These are phyloP conservation scores for Arabis hirsuta DNA, from an alignment of 345 rosid species.

Conservation along the genomic window DNA sequence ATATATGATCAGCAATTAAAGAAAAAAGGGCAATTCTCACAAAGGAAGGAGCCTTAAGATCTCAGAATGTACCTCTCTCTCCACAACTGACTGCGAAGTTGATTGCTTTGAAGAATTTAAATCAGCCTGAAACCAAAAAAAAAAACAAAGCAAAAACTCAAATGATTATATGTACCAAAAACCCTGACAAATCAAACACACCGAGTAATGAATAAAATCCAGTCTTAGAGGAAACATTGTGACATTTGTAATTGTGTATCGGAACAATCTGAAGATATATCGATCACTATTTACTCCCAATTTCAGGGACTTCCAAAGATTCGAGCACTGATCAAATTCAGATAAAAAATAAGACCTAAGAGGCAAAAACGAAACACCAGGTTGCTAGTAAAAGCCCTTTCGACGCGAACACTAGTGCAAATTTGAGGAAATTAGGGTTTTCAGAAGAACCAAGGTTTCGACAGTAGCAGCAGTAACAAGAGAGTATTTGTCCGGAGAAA, in stretches of 20 bases:
- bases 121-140: conserved; percentile 54
- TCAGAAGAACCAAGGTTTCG: conserved; percentile 2
- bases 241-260: background rate
- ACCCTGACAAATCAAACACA: background rate
- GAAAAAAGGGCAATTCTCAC: too few relatives aligned
- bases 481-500: background rate
- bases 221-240: background rate
- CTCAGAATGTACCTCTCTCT: conserved; percentile 42
- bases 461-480: conserved; percentile 9
- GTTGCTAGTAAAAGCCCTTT: conserved; percentile 19
- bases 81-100: conserved; percentile 50
- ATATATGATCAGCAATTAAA: background rate
- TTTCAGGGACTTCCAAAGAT: background rate
- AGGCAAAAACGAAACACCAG: background rate
- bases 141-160: background rate
- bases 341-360: conserved; percentile 8
- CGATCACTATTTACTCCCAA: too few relatives aligned
- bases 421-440: conserved; percentile 22
- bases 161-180: conserved; percentile 2
- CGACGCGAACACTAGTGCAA: background rate
- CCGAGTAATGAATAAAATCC: background rate
- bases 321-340: conserved; percentile 10
- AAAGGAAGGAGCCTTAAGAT: background rate
- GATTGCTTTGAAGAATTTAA: conserved; percentile 59
- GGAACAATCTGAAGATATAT: background rate